Conservation (phyloP, 306 rosid species). For the Crotalaria pallida region DNA sequence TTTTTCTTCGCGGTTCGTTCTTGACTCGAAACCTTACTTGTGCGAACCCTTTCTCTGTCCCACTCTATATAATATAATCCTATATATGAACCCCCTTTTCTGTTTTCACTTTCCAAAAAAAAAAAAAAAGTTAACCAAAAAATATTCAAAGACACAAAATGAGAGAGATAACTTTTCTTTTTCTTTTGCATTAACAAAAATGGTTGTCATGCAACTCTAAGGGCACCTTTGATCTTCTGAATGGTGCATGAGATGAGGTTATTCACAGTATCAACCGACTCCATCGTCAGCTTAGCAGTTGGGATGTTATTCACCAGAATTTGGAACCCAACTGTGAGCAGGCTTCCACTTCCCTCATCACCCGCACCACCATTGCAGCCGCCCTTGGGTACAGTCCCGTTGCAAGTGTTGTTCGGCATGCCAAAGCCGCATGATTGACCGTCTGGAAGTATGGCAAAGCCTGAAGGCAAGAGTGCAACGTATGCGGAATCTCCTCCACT, state of each 20-base stretch:
- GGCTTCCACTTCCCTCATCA: slow-evolving; percentile 32
- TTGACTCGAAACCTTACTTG: slow-evolving; percentile 75
- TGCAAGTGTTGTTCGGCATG: background rate
- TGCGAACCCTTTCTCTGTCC: slow-evolving; percentile 14
- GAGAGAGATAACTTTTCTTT: background rate
- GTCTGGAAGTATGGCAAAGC: slow-evolving; percentile 73
- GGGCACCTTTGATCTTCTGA: slow-evolving; percentile 73
- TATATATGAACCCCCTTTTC: slow-evolving; percentile 10
- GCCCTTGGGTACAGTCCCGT: slow-evolving; percentile 15
- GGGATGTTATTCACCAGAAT: slow-evolving; percentile 70
- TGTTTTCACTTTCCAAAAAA: background rate
- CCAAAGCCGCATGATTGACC: slow-evolving; percentile 3
- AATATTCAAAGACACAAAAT: background rate
- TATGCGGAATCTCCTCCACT: slow-evolving; percentile 80
- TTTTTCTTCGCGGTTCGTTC: slow-evolving; percentile 77
- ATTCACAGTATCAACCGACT: slow-evolving; percentile 73
- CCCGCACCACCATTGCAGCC: background rate
- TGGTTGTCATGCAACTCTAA: slow-evolving; percentile 31
- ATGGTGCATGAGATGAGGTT: slow-evolving; percentile 77
- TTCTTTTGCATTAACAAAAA: background rate
- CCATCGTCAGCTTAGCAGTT: slow-evolving; percentile 61
- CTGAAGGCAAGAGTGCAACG: slow-evolving; percentile 87
- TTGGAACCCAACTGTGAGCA: slow-evolving; percentile 85
- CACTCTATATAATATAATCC: background rate
- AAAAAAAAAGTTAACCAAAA: no score